Evolutionary conservation across 1,284 basidiomycete species (phyloP).

Genomic region (Papiliotrema fonsecae): DNA sequence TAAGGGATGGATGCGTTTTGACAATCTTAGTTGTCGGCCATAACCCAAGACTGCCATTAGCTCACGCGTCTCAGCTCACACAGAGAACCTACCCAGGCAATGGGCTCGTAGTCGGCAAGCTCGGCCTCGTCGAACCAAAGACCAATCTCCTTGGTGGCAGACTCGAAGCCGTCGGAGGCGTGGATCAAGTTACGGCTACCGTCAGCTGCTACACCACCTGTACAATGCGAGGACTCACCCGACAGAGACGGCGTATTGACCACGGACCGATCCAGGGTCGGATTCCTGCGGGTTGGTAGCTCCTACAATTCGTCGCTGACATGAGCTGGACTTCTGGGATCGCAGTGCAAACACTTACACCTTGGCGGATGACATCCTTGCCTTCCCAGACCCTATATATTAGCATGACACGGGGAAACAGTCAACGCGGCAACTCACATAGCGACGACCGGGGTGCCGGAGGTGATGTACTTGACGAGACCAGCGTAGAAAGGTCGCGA

Average conservation of each 20-base stretch:
- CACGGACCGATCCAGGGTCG: constrained; percentile 39
- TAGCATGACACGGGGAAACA: background rate
- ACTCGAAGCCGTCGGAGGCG: constrained; percentile 51
- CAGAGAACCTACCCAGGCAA: constrained; percentile 32
- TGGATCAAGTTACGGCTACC: constrained; percentile 50
- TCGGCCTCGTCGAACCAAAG: constrained; percentile 50
- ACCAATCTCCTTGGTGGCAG: constrained; percentile 52
- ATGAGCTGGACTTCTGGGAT: background rate
- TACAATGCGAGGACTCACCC: constrained; percentile 18
- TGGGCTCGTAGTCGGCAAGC: constrained; percentile 48
- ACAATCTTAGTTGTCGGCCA: constrained; percentile 37
- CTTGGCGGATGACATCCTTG: constrained; percentile 44
- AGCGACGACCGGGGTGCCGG: constrained; percentile 44
- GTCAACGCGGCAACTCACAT: constrained; percentile 23
- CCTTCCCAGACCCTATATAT: constrained; percentile 38
- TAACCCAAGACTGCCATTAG: constrained; percentile 32
- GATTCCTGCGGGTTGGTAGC: constrained; percentile 44
- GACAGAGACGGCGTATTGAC: constrained; percentile 44
- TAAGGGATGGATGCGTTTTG: too few species aligned
- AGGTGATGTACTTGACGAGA: constrained; percentile 46
- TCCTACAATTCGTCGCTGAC: constrained; percentile 41
- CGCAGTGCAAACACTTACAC: constrained; percentile 20
- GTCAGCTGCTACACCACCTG: background rate
- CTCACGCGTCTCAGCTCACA: background rate
- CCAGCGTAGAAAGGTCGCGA: constrained; percentile 40